Evolutionary conservation across 176 grass and related monocot species (phyloP).

Genomic region (Bolboschoenus planiculmis): DNA sequence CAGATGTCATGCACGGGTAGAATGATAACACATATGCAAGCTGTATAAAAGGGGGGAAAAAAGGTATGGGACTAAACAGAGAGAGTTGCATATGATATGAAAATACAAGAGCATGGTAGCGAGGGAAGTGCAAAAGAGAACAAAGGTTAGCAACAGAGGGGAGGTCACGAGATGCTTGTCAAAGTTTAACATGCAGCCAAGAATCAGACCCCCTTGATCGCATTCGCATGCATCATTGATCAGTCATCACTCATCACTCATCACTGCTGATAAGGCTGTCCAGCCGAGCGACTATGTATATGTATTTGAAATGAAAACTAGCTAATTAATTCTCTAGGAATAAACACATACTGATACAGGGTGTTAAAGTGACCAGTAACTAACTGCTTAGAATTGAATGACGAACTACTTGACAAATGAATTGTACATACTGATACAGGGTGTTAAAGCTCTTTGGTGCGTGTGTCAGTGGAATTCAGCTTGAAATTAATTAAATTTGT

Average conservation of each 20-base stretch:
- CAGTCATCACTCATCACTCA: background rate
- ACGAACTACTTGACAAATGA: no score
- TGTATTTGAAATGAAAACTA: no score
- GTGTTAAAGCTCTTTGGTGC: no score
- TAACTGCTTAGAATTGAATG: no score
- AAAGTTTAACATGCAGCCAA: slow-evolving; percentile 9
- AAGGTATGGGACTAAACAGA: background rate
- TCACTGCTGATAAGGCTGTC: background rate
- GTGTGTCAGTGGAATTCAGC: no score
- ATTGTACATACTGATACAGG: no score
- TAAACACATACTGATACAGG: no score
- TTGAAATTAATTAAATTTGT: no score
- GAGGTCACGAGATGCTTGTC: slow-evolving; percentile 23
- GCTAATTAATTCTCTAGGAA: no score
- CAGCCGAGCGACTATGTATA: no score
- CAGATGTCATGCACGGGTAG: background rate
- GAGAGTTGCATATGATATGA: background rate
- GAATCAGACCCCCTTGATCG: background rate
- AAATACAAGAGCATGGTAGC: background rate
- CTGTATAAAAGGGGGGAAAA: background rate
- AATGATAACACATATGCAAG: background rate
- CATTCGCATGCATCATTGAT: no score
- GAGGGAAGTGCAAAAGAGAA: slow-evolving; percentile 10
- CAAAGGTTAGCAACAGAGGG: slow-evolving; percentile 9
- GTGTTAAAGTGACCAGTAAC: no score